These are phyloP conservation scores for Pleurotus pulmonarius DNA, from an alignment of 768 basidiomycete species.

Conservation along the genomic window DNA sequence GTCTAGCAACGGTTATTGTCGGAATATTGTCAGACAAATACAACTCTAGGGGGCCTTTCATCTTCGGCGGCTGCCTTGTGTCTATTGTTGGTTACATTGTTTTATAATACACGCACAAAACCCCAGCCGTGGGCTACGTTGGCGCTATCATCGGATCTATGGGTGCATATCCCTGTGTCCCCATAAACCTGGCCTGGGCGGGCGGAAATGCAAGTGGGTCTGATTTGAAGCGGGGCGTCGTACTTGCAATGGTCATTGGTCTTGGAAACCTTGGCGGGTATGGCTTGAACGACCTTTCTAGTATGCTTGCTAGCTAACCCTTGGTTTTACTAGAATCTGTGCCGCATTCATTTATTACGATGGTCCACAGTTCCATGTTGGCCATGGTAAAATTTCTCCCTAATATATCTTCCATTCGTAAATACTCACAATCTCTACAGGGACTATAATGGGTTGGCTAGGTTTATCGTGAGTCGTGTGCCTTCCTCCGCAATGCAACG, in stretches of 20 bases:
- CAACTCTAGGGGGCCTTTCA: slow-evolving; percentile 35
- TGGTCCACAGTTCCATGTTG: slow-evolving; percentile 32
- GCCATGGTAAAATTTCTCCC: slow-evolving; percentile 21
- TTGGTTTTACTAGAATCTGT: slow-evolving; percentile 27
- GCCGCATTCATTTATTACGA: slow-evolving; percentile 35
- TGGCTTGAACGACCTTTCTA: not conserved
- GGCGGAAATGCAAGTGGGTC: slow-evolving; percentile 49
- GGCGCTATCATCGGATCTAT: slow-evolving; percentile 47
- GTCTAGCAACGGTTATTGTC: slow-evolving; percentile 21
- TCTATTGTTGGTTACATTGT: slow-evolving; percentile 40
- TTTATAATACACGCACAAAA: slow-evolving; percentile 29
- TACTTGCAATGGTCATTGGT: slow-evolving; percentile 50
- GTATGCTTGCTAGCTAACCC: not conserved
- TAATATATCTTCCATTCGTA: too few relatives aligned
- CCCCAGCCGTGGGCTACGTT: slow-evolving; percentile 36
- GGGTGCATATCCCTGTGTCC: slow-evolving; percentile 52
- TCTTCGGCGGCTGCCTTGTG: slow-evolving; percentile 32
- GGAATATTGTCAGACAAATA: slow-evolving; percentile 29
- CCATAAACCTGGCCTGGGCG: slow-evolving; percentile 49
- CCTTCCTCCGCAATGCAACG: slow-evolving; percentile 16
- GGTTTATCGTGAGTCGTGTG: slow-evolving; percentile 16
- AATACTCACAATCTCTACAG: not conserved
- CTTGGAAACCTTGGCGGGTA: slow-evolving; percentile 50
- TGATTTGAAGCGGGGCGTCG: slow-evolving; percentile 47
- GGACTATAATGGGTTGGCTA: slow-evolving; percentile 2